Base-by-base conservation (phyloP, 371 early-diverging fungal genomes). In the Lichtheimia ramosa region DNA sequence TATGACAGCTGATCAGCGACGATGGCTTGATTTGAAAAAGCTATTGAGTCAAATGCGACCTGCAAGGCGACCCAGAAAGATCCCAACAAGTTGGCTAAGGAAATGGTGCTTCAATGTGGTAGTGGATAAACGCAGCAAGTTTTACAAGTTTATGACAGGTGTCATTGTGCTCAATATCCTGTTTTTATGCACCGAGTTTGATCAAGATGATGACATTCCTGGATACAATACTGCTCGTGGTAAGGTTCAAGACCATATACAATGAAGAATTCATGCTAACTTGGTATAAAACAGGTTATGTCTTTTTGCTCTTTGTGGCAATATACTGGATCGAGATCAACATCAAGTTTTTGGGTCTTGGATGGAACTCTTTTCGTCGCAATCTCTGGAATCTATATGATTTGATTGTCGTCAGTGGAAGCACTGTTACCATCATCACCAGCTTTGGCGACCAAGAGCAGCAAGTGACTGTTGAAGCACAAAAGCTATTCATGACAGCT, bases 1-100 rank as follows among this genome's bases (percentile, higher is more conserved):
- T 65, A 63, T 89, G 51, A 88, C 90, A 0, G 79, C 77, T 5
- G 85, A 90, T 55, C 90, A 90, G 61, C 74, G 83, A 24, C 79
- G 86, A 46, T 90, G 89, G 89, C 68, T 86, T 49, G 89, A 90
- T 67, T 63, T 90, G 49, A 82, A 84, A 57, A 87, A 86, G 56
- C 74, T 86, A 21, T 65, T 90, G 0, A 78, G 80, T 23, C 80
- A 77, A 28, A 82, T 87, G 55, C 70, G 75, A 27, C 88, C 89
- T 42, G 80, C 84, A 39, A 85, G 82, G 54, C 62, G 81, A 27
- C 85, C 79, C 10, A 75, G 72, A 27, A 54, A 54, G 0, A 57
- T 74, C 0, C 83, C 84, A 1, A 42, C 61, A 2, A 65, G 73
- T 46, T 52, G 61, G 0, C 52, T 86, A 51, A 69, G 83, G 1